phyloP scores from a whole-genome alignment of 208 protist genomes.

The Acanthamoeba royreba region DNA sequence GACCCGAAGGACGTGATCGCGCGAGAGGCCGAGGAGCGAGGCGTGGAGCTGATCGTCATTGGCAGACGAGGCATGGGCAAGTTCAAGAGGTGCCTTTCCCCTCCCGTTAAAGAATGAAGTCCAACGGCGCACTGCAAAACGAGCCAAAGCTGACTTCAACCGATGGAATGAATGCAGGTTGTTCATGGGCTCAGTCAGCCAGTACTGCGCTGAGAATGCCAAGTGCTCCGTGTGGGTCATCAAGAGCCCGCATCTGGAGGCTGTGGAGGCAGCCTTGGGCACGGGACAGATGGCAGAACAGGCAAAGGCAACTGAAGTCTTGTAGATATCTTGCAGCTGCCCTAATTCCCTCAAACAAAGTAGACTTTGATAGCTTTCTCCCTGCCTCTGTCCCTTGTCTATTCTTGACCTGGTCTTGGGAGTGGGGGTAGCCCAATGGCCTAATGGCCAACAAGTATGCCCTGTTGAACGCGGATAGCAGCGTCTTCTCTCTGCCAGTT shows the following conservation, averaged over 20 bases:
- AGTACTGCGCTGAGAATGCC: constrained; percentile 36
- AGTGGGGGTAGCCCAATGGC: too few species aligned
- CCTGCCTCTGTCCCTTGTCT: too few species aligned
- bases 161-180: neutral
- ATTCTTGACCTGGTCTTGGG: too few species aligned
- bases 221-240: constrained; percentile 29
- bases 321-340: too few species aligned
- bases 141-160: neutral
- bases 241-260: neutral
- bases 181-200: constrained; percentile 40
- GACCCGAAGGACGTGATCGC: constrained; percentile 32
- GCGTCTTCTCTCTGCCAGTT: too few species aligned
- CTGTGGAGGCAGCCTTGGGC: neutral
- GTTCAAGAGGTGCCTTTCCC: neutral
- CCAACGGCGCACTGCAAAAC: neutral
- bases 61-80: constrained; percentile 20
- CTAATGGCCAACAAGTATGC: too few species aligned
- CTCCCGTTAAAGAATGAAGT: neutral
- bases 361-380: too few species aligned
- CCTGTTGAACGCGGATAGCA: too few species aligned
- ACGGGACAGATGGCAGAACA: neutral
- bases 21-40: neutral
- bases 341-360: too few species aligned
- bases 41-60: neutral
- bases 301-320: neutral